Conservation (phyloP, 768 basidiomycete genomes). For the Hysterangium stoloniferum region DNA sequence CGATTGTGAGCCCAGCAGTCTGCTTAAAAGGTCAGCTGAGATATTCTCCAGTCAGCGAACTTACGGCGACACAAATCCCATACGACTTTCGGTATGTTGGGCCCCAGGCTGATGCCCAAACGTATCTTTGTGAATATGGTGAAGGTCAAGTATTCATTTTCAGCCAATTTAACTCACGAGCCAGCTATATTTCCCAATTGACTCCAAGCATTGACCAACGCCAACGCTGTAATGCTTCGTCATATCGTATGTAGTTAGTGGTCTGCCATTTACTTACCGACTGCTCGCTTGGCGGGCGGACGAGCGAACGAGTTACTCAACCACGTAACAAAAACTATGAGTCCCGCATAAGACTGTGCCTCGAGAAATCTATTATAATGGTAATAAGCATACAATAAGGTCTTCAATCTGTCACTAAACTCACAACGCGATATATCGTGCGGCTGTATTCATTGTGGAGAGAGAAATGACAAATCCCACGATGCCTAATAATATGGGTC, state of each 20-base stretch:
- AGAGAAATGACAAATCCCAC: constrained; percentile 10
- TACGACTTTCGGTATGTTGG: constrained; percentile 26
- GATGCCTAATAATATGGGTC: constrained; percentile 11
- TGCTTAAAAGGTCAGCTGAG: background rate
- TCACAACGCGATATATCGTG: constrained; percentile 38
- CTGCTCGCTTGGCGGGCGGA: constrained; percentile 82
- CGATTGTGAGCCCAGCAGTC: constrained; percentile 26
- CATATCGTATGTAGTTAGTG: too few species aligned
- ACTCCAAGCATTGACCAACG: constrained; percentile 73
- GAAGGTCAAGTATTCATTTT: background rate
- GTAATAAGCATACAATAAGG: background rate
- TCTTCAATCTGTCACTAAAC: constrained; percentile 14
- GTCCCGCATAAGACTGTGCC: constrained; percentile 29
- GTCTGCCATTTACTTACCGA: too few species aligned
- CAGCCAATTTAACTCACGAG: constrained; percentile 42
- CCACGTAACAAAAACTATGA: constrained; percentile 56
- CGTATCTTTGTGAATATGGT: background rate
- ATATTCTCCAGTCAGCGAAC: background rate
- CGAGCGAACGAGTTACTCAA: constrained; percentile 55
- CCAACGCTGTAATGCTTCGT: constrained; percentile 53
- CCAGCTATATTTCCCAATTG: constrained; percentile 81
- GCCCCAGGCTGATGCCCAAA: constrained; percentile 17
- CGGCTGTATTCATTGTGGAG: background rate
- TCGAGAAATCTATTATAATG: background rate
- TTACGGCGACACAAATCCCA: constrained; percentile 29